Evolutionary conservation across 202 grass and related monocot genomes (phyloP).

Genomic region (Saccharum hybrid): DNA sequence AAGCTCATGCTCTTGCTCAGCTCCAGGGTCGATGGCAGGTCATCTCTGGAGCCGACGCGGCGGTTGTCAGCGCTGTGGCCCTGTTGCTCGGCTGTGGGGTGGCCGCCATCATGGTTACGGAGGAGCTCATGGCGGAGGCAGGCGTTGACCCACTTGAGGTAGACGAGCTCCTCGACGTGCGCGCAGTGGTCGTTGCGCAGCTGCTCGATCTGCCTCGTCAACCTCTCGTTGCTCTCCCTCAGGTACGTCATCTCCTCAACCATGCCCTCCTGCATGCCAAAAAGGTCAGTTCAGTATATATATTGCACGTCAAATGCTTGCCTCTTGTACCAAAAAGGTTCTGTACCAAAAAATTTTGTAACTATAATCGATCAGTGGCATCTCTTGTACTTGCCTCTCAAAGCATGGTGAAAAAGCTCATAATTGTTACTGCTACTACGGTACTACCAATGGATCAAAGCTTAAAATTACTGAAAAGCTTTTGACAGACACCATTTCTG

Average conservation of each 20-base stretch:
- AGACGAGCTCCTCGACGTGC: slow-evolving; percentile 80
- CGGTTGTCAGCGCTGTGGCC: neutral
- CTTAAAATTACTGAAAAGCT: neutral
- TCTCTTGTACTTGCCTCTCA: too few species aligned
- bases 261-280: slow-evolving; percentile 43
- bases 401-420: neutral
- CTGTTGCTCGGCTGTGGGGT: neutral
- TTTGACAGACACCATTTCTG: neutral
- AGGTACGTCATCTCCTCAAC: slow-evolving; percentile 54
- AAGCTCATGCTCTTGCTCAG: slow-evolving; percentile 77
- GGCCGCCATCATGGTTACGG: slow-evolving; percentile 23
- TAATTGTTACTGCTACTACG: neutral
- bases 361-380: too few species aligned
- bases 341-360: neutral
- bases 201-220: slow-evolving; percentile 69
- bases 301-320: neutral
- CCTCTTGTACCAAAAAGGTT: neutral
- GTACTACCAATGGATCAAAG: neutral
- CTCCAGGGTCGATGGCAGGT: slow-evolving; percentile 41
- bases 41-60: neutral
- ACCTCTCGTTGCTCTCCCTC: slow-evolving; percentile 65
- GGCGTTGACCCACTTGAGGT: slow-evolving; percentile 94
- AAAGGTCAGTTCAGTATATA: neutral
- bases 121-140: slow-evolving; percentile 77
- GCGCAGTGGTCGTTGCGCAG: slow-evolving; percentile 63